A percentile compares a stretch with the other conserved stretches of the same genome.
Evolutionary conservation across 352 stramenopile genomes (phyloP).

Genomic region (Globisporangium spinosum): DNA sequence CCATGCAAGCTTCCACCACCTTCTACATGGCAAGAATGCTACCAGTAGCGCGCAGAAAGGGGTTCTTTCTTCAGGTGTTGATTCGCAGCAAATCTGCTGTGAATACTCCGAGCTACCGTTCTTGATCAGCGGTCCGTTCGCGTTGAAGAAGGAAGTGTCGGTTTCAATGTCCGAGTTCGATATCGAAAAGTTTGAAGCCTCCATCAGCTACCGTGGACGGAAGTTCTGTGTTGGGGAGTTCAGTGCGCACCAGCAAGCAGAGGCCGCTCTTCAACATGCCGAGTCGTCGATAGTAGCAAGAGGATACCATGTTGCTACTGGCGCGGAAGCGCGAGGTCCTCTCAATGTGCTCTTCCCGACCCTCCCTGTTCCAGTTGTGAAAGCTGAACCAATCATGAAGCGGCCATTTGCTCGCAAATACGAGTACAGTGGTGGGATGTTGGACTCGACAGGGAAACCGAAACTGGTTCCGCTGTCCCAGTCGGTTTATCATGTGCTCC

Average conservation of each 20-base stretch:
- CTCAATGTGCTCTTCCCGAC: slow-evolving; percentile 32
- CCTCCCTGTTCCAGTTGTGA: slow-evolving; percentile 33
- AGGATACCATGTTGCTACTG: slow-evolving; percentile 31
- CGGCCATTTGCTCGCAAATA: slow-evolving; percentile 48
- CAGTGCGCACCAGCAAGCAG: slow-evolving; percentile 36
- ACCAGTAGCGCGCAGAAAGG: background rate
- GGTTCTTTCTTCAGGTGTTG: background rate
- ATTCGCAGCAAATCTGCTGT: slow-evolving; percentile 25
- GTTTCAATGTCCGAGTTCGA: slow-evolving; percentile 39
- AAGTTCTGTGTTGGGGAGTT: slow-evolving; percentile 56
- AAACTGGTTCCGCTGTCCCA: slow-evolving; percentile 42
- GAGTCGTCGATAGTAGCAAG: slow-evolving; percentile 29
- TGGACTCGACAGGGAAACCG: slow-evolving; percentile 29
- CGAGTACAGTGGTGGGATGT: slow-evolving; percentile 36
- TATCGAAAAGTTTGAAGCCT: slow-evolving; percentile 45
- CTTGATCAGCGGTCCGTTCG: slow-evolving; percentile 38
- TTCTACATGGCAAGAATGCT: slow-evolving; percentile 29
- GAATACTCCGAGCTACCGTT: slow-evolving; percentile 33
- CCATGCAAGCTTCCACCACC: slow-evolving; percentile 34
- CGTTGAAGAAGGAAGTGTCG: slow-evolving; percentile 38
- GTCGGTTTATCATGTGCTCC: slow-evolving; percentile 33
- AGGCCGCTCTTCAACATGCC: slow-evolving; percentile 38
- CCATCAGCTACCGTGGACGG: slow-evolving; percentile 41
- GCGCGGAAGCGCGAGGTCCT: slow-evolving; percentile 22
- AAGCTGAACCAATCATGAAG: slow-evolving; percentile 39